A percentile compares a stretch with the other conserved stretches of the same genome.
These are phyloP conservation scores for Xylariaceae sp. DNA, from an alignment of 2,329 filamentous ascomycete species.

Conservation along the genomic window DNA sequence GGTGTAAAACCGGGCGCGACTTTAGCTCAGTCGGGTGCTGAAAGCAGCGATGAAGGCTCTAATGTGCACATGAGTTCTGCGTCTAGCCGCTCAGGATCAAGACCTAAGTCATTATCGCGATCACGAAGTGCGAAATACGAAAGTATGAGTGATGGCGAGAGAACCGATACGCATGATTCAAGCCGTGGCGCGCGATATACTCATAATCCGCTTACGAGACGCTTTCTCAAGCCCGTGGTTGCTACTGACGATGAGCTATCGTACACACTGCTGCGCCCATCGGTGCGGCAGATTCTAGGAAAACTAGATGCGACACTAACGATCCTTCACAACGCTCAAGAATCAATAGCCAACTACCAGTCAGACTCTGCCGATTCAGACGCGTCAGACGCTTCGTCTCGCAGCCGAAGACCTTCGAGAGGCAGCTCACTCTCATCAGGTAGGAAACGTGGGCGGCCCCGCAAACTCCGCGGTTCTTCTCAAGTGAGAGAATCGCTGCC, in stretches of 20 bases:
- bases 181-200: slow-evolving; percentile 1
- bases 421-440: neutral
- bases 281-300: slow-evolving; percentile 71
- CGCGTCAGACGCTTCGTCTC: slow-evolving; percentile 27
- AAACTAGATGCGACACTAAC: slow-evolving; percentile 73
- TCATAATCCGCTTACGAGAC: slow-evolving; percentile 8
- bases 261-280: slow-evolving; percentile 67
- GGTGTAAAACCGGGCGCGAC: slow-evolving; percentile 37
- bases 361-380: slow-evolving; percentile 39
- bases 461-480: slow-evolving; percentile 5
- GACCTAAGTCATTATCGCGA: slow-evolving; percentile 21
- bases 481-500: slow-evolving; percentile 2
- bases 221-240: slow-evolving; percentile 55
- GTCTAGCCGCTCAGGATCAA: slow-evolving; percentile 18
- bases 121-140: slow-evolving; percentile 32
- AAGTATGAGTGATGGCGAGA: slow-evolving; percentile 24
- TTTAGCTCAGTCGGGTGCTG: slow-evolving; percentile 11
- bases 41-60: slow-evolving; percentile 23
- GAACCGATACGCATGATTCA: slow-evolving; percentile 32
- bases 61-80: slow-evolving; percentile 25
- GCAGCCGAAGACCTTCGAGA: neutral
- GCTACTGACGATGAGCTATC: slow-evolving; percentile 75
- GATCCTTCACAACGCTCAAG: slow-evolving; percentile 71
- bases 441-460: neutral
- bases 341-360: slow-evolving; percentile 51